Percentiles rank a stretch among this genome's conserved stretches.
Evolutionary conservation across 352 stramenopile species (phyloP).

Genomic region (Pythium utonaiense): DNA sequence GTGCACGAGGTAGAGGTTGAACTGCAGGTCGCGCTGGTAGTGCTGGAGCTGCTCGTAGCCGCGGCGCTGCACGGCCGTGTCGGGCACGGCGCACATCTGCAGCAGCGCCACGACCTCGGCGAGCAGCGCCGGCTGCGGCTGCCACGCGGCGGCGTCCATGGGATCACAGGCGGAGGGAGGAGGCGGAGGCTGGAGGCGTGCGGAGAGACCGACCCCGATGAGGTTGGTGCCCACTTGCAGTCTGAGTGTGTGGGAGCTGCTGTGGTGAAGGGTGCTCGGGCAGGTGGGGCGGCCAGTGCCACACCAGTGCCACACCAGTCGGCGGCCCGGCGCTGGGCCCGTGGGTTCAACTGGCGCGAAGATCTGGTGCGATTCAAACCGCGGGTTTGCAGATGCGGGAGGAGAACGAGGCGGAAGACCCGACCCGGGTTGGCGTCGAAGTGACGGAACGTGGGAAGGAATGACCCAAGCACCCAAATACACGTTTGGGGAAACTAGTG

Average conservation of each 20-base stretch:
- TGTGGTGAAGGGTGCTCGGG: too few relatives aligned
- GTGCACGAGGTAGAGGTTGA: conserved; percentile 87
- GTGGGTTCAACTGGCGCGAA: neutral
- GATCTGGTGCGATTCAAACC: neutral
- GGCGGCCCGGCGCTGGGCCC: neutral
- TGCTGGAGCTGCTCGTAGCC: conserved; percentile 81
- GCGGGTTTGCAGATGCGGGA: neutral
- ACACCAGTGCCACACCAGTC: conserved; percentile 27
- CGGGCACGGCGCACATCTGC: conserved; percentile 76
- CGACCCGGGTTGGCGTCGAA: neutral
- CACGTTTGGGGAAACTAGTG: neutral
- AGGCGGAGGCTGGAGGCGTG: neutral
- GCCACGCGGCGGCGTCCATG: conserved; percentile 60
- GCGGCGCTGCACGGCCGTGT: conserved; percentile 84
- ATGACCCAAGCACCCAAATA: conserved; percentile 11
- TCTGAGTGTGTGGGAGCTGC: too few relatives aligned
- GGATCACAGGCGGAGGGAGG: neutral
- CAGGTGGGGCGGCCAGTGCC: conserved; percentile 13
- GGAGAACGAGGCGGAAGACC: neutral
- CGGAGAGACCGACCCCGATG: too few relatives aligned
- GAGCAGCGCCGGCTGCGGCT: conserved; percentile 70
- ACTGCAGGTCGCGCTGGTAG: conserved; percentile 88
- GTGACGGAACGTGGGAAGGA: too few relatives aligned
- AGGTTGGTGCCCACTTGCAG: too few relatives aligned
- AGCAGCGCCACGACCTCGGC: conserved; percentile 76